These are phyloP conservation scores for Stephania yunnanensis DNA, from an alignment of 164 flowering plant species.

Conservation along the genomic window DNA sequence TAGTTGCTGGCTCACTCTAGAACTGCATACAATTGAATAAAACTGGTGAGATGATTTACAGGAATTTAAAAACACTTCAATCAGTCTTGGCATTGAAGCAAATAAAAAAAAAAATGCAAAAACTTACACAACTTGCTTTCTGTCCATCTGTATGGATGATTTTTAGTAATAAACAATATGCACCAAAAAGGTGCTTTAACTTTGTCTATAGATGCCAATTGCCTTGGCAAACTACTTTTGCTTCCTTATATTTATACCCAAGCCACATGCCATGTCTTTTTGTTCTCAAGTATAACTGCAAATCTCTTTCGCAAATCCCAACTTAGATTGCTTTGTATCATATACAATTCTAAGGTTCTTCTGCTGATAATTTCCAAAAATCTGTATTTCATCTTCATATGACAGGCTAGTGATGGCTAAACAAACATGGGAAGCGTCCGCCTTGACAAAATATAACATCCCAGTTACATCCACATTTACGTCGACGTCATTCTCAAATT, in stretches of 20 bases:
- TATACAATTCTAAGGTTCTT: constrained; percentile 70
- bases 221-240: constrained; percentile 2
- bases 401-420: constrained; percentile 75
- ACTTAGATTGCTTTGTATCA: constrained; percentile 43
- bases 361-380: constrained; percentile 86
- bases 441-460: constrained; percentile 55
- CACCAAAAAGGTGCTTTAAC: constrained; percentile 1
- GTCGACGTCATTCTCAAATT: constrained; percentile 51
- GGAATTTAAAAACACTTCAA: constrained; percentile 3
- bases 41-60: background rate
- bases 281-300: constrained; percentile 38
- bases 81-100: background rate
- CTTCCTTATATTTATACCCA: constrained; percentile 10
- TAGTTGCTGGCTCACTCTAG: background rate
- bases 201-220: constrained; percentile 2
- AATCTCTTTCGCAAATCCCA: constrained; percentile 72
- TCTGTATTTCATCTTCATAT: constrained; percentile 55
- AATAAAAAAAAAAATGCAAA: constrained; percentile 3
- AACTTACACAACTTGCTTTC: background rate
- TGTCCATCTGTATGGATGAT: constrained; percentile 1
- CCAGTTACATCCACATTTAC: constrained; percentile 59
- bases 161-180: background rate
- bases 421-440: constrained; percentile 80
- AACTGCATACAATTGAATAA: background rate
- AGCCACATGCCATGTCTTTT: background rate